Evolutionary conservation across 148 eudicot species (phyloP).

Genomic region (Rhododendron griersonianum): DNA sequence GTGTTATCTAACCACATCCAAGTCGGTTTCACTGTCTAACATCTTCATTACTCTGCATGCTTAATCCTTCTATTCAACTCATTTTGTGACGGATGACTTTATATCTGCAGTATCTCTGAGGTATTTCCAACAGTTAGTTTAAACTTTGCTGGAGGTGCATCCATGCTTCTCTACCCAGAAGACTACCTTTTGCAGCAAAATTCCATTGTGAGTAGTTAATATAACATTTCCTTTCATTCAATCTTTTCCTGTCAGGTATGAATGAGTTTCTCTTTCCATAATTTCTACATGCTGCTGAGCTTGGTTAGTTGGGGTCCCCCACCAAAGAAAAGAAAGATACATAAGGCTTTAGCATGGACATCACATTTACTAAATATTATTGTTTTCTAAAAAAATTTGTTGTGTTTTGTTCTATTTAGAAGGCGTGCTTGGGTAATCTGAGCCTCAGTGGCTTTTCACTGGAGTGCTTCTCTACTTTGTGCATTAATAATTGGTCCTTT

Average conservation of each 20-base stretch:
- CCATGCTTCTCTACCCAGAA: constrained; percentile 70
- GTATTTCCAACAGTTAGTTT: constrained; percentile 74
- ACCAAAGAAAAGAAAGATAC: not conserved
- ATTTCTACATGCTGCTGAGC: not conserved
- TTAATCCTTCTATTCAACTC: not conserved
- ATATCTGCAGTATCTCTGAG: constrained; percentile 44
- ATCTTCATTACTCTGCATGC: not conserved
- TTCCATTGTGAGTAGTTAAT: constrained; percentile 58
- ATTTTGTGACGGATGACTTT: not conserved
- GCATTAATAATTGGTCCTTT: not conserved
- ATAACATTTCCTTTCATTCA: not conserved
- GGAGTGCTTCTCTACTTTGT: not conserved
- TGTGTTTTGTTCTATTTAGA: not conserved
- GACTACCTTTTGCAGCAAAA: constrained; percentile 78
- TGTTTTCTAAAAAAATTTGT: not conserved
- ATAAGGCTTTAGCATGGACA: not conserved
- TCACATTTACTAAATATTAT: not conserved
- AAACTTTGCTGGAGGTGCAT: constrained; percentile 85
- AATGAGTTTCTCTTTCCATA: not conserved
- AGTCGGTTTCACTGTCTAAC: constrained; percentile 23
- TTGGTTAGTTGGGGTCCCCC: not conserved
- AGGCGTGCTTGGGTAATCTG: not conserved
- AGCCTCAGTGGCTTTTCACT: not conserved
- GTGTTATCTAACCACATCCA: constrained; percentile 63
- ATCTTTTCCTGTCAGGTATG: not conserved